phyloP scores from a whole-genome alignment of 371 early-diverging fungal genomes.

The Capillidium heterosporum region DNA sequence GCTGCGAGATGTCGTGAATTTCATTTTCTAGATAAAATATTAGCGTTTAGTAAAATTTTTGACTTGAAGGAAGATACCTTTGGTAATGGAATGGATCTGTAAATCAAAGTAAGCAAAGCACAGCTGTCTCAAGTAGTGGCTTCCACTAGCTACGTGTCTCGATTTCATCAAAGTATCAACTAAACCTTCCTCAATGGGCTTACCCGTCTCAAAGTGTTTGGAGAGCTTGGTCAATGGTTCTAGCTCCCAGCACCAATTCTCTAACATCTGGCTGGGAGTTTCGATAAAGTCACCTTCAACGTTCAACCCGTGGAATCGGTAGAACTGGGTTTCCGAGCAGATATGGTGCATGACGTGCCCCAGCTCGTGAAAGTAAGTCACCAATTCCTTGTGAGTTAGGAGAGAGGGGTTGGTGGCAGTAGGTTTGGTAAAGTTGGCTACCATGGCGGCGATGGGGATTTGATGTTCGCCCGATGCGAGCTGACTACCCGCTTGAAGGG shows the following conservation, averaged over 20 bases:
- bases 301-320: conserved; percentile 54
- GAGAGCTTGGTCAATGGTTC: conserved; percentile 44
- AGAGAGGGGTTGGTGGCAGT: conserved; percentile 52
- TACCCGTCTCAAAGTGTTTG: conserved; percentile 46
- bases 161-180: conserved; percentile 24
- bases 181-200: conserved; percentile 50
- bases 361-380: conserved; percentile 19
- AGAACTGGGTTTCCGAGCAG: conserved; percentile 46
- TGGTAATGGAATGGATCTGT: conserved; percentile 36
- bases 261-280: conserved; percentile 73
- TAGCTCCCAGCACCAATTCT: conserved; percentile 73
- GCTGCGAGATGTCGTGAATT: conserved; percentile 25
- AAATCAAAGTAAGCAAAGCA: conserved; percentile 64
- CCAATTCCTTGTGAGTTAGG: conserved; percentile 64
- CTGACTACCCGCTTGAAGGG: conserved; percentile 38
- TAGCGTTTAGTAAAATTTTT: no score
- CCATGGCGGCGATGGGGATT: conserved; percentile 60
- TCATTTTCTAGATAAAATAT: conserved; percentile 13
- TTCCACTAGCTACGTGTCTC: conserved; percentile 54
- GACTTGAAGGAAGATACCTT: no score
- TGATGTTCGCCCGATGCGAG: conserved; percentile 23
- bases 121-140: conserved; percentile 51
- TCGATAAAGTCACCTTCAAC: conserved; percentile 83
- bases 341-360: conserved; percentile 76
- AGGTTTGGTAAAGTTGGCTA: conserved; percentile 66